These are phyloP conservation scores for Neofusicoccum ribis DNA, from an alignment of 2,329 filamentous ascomycete genomes.

Conservation along the genomic window DNA sequence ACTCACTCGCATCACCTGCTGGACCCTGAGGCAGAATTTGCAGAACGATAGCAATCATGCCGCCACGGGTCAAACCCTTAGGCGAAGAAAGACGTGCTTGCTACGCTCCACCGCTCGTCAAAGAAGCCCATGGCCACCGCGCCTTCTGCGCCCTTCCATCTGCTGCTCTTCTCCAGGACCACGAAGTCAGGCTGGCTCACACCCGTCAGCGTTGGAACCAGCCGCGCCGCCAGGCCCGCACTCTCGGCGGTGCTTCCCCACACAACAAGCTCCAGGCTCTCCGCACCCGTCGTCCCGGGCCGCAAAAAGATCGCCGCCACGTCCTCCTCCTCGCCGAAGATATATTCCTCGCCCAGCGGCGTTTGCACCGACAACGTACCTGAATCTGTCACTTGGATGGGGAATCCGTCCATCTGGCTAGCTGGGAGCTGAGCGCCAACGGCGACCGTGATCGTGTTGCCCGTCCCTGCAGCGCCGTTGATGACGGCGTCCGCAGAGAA, in stretches of 20 bases:
- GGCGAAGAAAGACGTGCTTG: slow-evolving; percentile 46
- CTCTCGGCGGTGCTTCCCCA: slow-evolving; percentile 55
- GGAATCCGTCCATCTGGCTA: slow-evolving; percentile 27
- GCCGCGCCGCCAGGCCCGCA: slow-evolving; percentile 51
- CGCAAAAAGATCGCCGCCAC: slow-evolving; percentile 55
- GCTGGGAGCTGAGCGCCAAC: slow-evolving; percentile 30
- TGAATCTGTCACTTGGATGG: slow-evolving; percentile 30
- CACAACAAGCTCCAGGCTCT: slow-evolving; percentile 55
- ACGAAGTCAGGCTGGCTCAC: slow-evolving; percentile 61
- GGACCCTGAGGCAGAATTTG: neutral
- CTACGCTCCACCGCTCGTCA: slow-evolving; percentile 55
- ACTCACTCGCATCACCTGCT: neutral
- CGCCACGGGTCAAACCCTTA: neutral
- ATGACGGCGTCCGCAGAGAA: slow-evolving; percentile 55
- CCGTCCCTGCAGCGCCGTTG: slow-evolving; percentile 25
- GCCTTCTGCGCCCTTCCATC: slow-evolving; percentile 55
- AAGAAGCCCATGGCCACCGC: slow-evolving; percentile 58
- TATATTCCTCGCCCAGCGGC: slow-evolving; percentile 24
- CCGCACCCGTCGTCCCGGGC: slow-evolving; percentile 36
- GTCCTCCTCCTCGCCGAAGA: slow-evolving; percentile 35
- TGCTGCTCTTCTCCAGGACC: slow-evolving; percentile 47
- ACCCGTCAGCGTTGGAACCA: slow-evolving; percentile 58
- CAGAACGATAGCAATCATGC: too few species aligned
- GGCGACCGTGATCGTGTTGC: slow-evolving; percentile 49
- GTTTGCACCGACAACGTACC: neutral